Base-by-base conservation (phyloP, 371 early-diverging fungal genomes). In the Racocetra persica region DNA sequence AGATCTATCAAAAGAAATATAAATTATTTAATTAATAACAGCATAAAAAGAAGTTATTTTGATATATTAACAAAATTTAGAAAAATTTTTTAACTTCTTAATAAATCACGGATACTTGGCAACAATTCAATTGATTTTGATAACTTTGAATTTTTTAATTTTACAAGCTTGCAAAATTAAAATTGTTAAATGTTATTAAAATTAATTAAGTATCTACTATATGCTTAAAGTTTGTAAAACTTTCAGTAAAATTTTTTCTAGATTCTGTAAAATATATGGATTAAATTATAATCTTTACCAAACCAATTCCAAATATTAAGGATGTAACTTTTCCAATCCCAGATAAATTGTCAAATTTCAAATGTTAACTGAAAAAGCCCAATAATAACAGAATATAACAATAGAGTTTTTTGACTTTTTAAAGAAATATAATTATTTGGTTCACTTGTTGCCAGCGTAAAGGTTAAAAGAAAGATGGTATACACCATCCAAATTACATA, bases 321-420 rank as follows among this genome's bases (percentile, higher is more conserved):
- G 49, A 74, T 7, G 32, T 74, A 74, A 32, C 22, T 74, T 55
- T 8, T 57, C 20, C 4, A 24, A 13, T 24, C 32, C 59, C 75
- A 74, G 3, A 57, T 41, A 74, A 74, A 38, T 22, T 74, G 36
- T 5, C 75, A 7, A 8, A 59, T 16, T 41, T 74, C 75, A 74
- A 57, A 57, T 20, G 8, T 7, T 22, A 74, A 10, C 8, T 74
- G 57, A 18, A 32, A 20, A 57, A 55, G 0, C 36, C 75, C 59
- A 36, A 74, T 13, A 5, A 13, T 6, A 59, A 74, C 36, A n/a
- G 38, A 45, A n/a, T 10, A 32, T 20, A 14, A 0, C 7, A 57
- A 38, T 36, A 74, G 57, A 3, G 11, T n/a, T n/a, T 38, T 32
- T 36, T 32, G 28, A 57, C 4, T 0, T 26, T 57, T 14, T 54